Evolutionary conservation across 2,329 filamentous ascomycete genomes (phyloP).

Genomic region (Alternaria hordeiaustralica): DNA sequence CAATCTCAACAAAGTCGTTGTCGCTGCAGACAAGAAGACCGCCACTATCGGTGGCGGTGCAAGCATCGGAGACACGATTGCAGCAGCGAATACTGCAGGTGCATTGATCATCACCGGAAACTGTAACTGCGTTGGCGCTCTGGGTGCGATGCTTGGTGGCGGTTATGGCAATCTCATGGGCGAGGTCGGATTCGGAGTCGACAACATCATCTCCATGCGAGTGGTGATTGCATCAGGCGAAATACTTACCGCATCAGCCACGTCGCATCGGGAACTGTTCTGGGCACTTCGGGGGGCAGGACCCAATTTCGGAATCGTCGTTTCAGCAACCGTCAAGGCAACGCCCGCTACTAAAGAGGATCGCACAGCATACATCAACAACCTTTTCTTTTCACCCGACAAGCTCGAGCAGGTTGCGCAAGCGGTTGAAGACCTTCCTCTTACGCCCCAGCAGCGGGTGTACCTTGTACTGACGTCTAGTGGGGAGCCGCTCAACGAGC

Average conservation of each 20-base stretch:
- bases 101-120: conserved; percentile 38
- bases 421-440: conserved; percentile 46
- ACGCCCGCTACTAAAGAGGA: conserved; percentile 33
- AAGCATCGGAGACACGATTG: conserved; percentile 45
- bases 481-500: conserved; percentile 27
- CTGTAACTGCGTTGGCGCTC: conserved; percentile 41
- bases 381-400: conserved; percentile 31
- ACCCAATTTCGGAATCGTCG: conserved; percentile 45
- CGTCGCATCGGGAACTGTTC: conserved; percentile 41
- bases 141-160: conserved; percentile 53
- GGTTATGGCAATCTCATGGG: conserved; percentile 65
- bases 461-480: conserved; percentile 45
- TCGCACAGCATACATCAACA: conserved; percentile 35
- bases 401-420: conserved; percentile 45
- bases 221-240: conserved; percentile 37
- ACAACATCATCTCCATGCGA: conserved; percentile 51
- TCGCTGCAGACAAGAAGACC: conserved; percentile 31
- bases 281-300: conserved; percentile 48
- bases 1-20: conserved; percentile 30
- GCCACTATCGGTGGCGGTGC: conserved; percentile 43
- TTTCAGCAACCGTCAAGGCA: conserved; percentile 48
- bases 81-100: conserved; percentile 47
- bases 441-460: conserved; percentile 46
- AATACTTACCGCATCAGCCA: conserved; percentile 37
- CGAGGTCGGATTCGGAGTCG: conserved; percentile 60